Conservation (phyloP, 1,139 yeast species). For the Suhomyces yuchorum region DNA sequence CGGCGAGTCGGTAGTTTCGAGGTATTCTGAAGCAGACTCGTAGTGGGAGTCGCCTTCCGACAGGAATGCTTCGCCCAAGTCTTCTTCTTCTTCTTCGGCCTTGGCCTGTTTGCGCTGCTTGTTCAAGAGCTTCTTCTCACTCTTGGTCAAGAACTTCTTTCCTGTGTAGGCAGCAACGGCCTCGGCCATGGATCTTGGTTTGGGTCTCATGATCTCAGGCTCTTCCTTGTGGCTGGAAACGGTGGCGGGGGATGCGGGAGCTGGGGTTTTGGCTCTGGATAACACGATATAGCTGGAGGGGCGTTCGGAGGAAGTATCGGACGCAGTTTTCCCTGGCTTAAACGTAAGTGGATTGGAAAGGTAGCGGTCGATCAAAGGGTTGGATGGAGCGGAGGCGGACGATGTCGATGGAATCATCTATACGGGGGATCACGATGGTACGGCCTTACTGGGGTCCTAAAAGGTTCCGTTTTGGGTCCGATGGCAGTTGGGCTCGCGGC, state of each 20-base stretch:
- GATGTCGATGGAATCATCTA: slow-evolving; percentile 12
- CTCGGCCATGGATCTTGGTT: slow-evolving; percentile 59
- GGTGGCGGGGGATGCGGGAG: slow-evolving; percentile 1
- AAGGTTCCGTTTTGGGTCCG: slow-evolving; percentile 2
- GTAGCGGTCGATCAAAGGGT: slow-evolving; percentile 58
- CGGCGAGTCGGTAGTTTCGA: slow-evolving; percentile 19
- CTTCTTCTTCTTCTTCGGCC: slow-evolving; percentile 24
- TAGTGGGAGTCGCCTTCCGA: slow-evolving; percentile 28
- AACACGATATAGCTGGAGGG: slow-evolving; percentile 48
- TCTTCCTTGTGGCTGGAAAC: not conserved
- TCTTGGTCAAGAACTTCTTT: slow-evolving; percentile 46
- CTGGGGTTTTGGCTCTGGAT: slow-evolving; percentile 22
- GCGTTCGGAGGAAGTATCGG: slow-evolving; percentile 27
- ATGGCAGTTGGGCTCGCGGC: slow-evolving; percentile 3
- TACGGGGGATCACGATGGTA: not conserved
- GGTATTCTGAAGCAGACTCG: slow-evolving; percentile 37
- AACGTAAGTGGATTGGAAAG: slow-evolving; percentile 62
- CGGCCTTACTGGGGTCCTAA: not conserved
- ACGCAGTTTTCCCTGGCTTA: slow-evolving; percentile 52
- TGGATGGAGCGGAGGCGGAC: slow-evolving; percentile 29
- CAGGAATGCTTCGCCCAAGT: slow-evolving; percentile 24
- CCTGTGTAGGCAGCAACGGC: slow-evolving; percentile 65
- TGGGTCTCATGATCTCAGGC: slow-evolving; percentile 18
- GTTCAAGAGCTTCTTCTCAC: slow-evolving; percentile 36
- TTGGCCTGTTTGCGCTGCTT: slow-evolving; percentile 22